phyloP scores from a whole-genome alignment of 2,329 filamentous ascomycete genomes.

The Epichloe elymi region DNA sequence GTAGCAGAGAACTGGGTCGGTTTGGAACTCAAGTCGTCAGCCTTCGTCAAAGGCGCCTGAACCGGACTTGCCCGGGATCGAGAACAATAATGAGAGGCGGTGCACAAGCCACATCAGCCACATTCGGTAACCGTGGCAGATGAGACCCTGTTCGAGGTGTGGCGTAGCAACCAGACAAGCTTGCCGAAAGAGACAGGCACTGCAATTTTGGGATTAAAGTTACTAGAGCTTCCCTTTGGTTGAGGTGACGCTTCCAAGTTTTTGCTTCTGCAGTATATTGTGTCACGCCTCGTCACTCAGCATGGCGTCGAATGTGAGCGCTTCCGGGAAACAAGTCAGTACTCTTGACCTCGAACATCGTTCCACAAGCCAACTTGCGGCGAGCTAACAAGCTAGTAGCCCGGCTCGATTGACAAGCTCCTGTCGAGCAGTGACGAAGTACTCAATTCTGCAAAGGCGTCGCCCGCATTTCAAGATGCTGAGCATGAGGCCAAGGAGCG shows the following conservation, averaged over 20 bases:
- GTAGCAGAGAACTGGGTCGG: not conserved
- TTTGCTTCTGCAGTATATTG: not conserved
- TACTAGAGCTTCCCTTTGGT: not conserved
- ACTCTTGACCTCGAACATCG: not conserved
- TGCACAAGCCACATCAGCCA: constrained; percentile 1
- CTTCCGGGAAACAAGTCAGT: constrained; percentile 18
- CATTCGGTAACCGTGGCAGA: no score
- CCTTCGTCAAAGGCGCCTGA: not conserved
- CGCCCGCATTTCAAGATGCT: constrained; percentile 20
- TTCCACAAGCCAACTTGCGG: not conserved
- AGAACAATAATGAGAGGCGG: not conserved
- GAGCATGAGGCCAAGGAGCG: constrained; percentile 27
- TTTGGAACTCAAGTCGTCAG: not conserved
- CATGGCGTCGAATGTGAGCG: constrained; percentile 22
- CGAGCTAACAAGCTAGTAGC: constrained; percentile 12
- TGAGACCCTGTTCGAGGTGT: not conserved
- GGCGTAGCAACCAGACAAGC: not conserved
- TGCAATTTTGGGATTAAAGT: not conserved
- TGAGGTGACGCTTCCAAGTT: not conserved
- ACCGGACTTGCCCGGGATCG: not conserved
- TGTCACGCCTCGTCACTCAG: not conserved
- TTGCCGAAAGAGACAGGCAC: not conserved
- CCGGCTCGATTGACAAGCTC: constrained; percentile 26
- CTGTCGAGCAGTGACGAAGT: constrained; percentile 24
- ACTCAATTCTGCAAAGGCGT: constrained; percentile 25